A percentile compares a stretch with the other conserved stretches of the same genome.
These are phyloP conservation scores for Cryptosporidium meleagridis DNA, from an alignment of 169 alveolate genomes.

Conservation along the genomic window DNA sequence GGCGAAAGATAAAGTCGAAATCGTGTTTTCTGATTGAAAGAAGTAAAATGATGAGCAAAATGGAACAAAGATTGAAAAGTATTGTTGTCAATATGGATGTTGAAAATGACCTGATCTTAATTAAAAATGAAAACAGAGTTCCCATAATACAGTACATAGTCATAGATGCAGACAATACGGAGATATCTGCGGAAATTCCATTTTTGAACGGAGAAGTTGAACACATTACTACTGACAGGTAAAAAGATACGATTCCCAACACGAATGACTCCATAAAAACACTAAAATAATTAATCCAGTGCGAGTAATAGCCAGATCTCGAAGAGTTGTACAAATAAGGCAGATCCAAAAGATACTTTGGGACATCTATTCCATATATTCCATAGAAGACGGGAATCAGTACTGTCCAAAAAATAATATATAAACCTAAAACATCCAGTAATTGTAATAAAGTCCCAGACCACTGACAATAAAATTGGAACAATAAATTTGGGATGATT, in stretches of 20 bases:
- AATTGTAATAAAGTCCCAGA: conserved; percentile 32
- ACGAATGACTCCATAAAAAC: conserved; percentile 2
- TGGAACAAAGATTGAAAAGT: neutral
- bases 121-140: conserved; percentile 20
- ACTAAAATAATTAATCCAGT: conserved; percentile 21
- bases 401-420: conserved; percentile 23
- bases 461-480: conserved; percentile 58
- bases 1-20: too few relatives aligned
- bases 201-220: neutral
- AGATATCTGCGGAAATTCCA: conserved; percentile 39
- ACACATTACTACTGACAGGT: neutral
- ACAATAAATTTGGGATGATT: conserved; percentile 25
- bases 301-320: conserved; percentile 26
- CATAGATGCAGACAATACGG: conserved; percentile 2
- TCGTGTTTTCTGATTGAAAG: neutral
- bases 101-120: conserved; percentile 18
- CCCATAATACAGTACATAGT: conserved; percentile 47
- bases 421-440: neutral
- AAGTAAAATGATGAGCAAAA: neutral
- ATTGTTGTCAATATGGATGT: neutral
- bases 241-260: conserved; percentile 14
- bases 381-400: conserved; percentile 24
- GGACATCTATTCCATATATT: conserved; percentile 27
- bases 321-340: conserved; percentile 47
- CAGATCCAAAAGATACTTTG: conserved; percentile 35